phyloP scores from a whole-genome alignment of 192 early-diverging fungal species.

The Linnemannia zychae region DNA sequence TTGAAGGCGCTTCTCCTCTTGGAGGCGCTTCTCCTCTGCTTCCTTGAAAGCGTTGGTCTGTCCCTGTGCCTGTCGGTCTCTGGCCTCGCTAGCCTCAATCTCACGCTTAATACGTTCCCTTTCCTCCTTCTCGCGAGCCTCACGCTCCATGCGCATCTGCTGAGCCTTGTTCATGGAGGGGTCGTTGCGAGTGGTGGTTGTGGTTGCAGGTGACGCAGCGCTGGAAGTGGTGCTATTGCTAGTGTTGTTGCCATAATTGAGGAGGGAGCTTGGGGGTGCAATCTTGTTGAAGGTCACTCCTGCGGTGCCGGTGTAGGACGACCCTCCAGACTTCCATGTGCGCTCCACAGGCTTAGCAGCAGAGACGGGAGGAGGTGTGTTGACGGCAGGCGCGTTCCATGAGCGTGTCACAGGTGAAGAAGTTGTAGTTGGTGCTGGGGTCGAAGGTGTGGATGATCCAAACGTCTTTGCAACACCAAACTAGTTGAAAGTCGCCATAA shows the following conservation, averaged over 20 bases:
- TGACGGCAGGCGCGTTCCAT: conserved; percentile 7
- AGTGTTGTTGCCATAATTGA: neutral
- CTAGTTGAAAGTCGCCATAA: no score
- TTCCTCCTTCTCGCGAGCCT: conserved; percentile 46
- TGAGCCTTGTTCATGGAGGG: conserved; percentile 52
- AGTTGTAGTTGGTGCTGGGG: neutral
- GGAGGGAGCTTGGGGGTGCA: conserved; percentile 16
- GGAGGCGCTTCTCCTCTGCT: conserved; percentile 41
- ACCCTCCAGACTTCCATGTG: conserved; percentile 22
- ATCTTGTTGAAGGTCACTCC: conserved; percentile 24
- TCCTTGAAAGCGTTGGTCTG: conserved; percentile 23
- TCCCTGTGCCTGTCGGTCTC: neutral
- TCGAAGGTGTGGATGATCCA: conserved; percentile 2
- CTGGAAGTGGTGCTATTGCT: neutral
- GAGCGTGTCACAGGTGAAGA: neutral
- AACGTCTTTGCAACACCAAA: conserved; percentile 9
- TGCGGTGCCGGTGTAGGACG: conserved; percentile 12
- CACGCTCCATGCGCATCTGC: conserved; percentile 14
- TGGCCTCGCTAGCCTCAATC: conserved; percentile 19
- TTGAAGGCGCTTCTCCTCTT: conserved; percentile 37
- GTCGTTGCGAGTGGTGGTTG: conserved; percentile 5
- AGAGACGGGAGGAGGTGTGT: neutral
- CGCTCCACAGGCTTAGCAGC: conserved; percentile 7
- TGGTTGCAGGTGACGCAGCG: neutral
- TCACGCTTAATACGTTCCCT: conserved; percentile 15